A percentile compares a stretch with the other conserved stretches of the same genome.
Conservation (phyloP, 345 rosid genomes). For the Euphorbia peplus region DNA sequence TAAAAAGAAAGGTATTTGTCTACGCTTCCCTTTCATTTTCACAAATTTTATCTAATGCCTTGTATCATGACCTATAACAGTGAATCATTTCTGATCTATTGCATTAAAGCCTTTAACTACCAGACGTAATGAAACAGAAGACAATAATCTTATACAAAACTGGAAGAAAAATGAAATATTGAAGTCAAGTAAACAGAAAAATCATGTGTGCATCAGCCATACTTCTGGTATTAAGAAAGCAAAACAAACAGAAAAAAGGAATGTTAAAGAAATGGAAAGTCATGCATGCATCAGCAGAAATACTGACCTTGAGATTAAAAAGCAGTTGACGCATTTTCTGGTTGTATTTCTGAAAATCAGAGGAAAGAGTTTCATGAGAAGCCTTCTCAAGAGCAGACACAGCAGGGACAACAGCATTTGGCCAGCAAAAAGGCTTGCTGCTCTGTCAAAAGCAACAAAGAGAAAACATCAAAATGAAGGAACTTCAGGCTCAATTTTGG, state of each 20-base stretch:
- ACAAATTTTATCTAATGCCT: background rate
- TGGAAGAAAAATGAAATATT: too few relatives aligned
- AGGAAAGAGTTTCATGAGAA: conserved; percentile 60
- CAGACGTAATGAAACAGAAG: background rate
- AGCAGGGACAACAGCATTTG: conserved; percentile 78
- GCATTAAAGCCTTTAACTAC: conserved; percentile 1
- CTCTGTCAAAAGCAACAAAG: conserved; percentile 38
- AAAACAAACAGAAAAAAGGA: background rate
- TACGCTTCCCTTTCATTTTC: background rate
- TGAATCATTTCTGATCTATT: background rate
- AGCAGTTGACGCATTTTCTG: conserved; percentile 76
- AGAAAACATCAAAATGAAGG: background rate
- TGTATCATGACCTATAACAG: background rate
- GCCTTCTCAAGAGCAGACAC: conserved; percentile 83
- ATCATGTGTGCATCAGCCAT: background rate
- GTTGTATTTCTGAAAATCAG: conserved; percentile 83
- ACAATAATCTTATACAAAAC: background rate
- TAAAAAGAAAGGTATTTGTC: too few relatives aligned
- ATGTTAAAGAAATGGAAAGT: background rate
- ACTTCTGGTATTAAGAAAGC: background rate
- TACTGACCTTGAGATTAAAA: conserved; percentile 82
- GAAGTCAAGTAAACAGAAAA: background rate
- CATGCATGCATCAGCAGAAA: background rate
- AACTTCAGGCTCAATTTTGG: conserved; percentile 15
- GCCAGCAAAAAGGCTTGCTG: conserved; percentile 62